Percentiles rank a stretch among this genome's conserved stretches.
phyloP scores from a whole-genome alignment of 768 basidiomycete genomes.

The Amanita molliuscula region DNA sequence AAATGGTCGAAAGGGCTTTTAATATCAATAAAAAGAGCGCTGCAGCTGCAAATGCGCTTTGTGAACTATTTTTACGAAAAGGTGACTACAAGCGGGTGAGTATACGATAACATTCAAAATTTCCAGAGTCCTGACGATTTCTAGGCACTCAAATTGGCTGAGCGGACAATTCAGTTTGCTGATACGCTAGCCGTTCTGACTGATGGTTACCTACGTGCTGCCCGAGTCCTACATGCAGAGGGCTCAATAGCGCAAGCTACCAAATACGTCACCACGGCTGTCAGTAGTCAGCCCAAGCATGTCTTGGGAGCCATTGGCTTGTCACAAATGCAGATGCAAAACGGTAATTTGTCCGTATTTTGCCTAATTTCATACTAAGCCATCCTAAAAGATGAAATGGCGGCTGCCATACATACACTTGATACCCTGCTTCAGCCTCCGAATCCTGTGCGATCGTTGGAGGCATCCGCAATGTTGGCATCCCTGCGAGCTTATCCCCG shows the following conservation, averaged over 20 bases:
- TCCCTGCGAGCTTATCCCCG: constrained; percentile 78
- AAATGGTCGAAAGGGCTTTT: constrained; percentile 69
- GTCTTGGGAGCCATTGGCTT: constrained; percentile 74
- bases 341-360: constrained; percentile 34
- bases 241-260: constrained; percentile 55
- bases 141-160: constrained; percentile 86
- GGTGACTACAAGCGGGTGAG: constrained; percentile 51
- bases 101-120: constrained; percentile 2
- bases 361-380: not conserved
- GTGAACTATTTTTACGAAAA: constrained; percentile 69
- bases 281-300: constrained; percentile 63
- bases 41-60: constrained; percentile 75
- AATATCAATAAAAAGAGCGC: constrained; percentile 69
- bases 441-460: constrained; percentile 55
- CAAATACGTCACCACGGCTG: constrained; percentile 57
- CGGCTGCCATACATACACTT: constrained; percentile 78
- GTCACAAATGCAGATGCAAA: constrained; percentile 80
- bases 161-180: constrained; percentile 88
- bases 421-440: constrained; percentile 67
- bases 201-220: constrained; percentile 81
- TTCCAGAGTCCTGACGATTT: constrained; percentile 1
- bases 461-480: constrained; percentile 84
- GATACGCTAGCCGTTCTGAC: constrained; percentile 79
- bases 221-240: constrained; percentile 68
- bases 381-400: constrained; percentile 54